Evolutionary conservation across 441 rosid species (phyloP).

Genomic region (Daphne laureola): DNA sequence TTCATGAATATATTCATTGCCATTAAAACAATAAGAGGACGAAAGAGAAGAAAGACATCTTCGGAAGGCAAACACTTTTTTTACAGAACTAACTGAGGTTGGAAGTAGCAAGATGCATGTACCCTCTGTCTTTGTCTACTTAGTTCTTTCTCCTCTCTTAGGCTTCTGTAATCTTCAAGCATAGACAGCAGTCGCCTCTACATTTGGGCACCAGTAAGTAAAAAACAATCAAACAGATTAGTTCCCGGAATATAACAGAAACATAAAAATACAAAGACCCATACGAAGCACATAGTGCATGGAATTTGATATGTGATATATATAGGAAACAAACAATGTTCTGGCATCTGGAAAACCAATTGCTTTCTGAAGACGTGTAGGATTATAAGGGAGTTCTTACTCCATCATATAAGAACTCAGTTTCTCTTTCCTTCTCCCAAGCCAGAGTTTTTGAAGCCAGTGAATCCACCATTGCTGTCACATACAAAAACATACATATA

Average conservation of each 20-base stretch:
- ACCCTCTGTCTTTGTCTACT: constrained; percentile 66
- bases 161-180: constrained; percentile 56
- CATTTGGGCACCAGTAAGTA: constrained; percentile 2
- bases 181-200: constrained; percentile 61
- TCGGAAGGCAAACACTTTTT: background rate
- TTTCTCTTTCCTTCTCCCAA: constrained; percentile 79
- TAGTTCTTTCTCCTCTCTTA: constrained; percentile 61
- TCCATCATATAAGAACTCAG: constrained; percentile 67
- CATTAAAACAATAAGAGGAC: too few relatives aligned
- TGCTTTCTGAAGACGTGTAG: background rate
- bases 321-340: constrained; percentile 3
- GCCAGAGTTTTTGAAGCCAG: constrained; percentile 44
- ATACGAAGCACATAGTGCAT: background rate
- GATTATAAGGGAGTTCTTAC: constrained; percentile 38
- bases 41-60: constrained; percentile 1
- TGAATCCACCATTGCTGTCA: constrained; percentile 66
- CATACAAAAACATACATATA: constrained; percentile 8
- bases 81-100: background rate
- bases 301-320: background rate
- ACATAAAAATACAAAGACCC: background rate
- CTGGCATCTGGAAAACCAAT: background rate
- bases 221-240: background rate
- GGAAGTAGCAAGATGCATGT: constrained; percentile 14
- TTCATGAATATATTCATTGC: too few relatives aligned
- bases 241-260: constrained; percentile 5